These are phyloP conservation scores for Sequoia sempervirens DNA, from an alignment of 75 land plant species.

Conservation along the genomic window DNA sequence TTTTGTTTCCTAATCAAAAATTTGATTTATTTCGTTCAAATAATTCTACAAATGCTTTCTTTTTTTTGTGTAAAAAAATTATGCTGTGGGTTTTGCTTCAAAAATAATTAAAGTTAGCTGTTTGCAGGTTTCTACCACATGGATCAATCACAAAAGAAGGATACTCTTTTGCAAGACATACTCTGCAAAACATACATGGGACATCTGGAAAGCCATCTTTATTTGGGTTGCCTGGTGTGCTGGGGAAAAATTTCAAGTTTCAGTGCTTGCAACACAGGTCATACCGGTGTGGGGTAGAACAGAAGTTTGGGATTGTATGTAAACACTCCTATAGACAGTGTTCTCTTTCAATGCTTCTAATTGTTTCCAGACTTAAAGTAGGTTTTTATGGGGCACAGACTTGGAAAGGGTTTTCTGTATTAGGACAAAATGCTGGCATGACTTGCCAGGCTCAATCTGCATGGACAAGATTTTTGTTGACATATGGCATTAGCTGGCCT, in stretches of 20 bases:
- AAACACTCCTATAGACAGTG: not conserved
- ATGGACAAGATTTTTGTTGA: conserved; percentile 23
- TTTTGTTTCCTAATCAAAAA: not conserved
- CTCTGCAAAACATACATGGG: not conserved
- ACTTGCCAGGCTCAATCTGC: conserved; percentile 19
- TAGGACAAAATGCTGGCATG: not conserved
- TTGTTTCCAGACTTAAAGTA: not conserved
- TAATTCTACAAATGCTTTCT: not conserved
- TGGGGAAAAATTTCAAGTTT: not conserved
- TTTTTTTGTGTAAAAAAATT: not conserved
- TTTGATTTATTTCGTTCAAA: not conserved
- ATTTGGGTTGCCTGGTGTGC: not conserved
- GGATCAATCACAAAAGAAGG: conserved; percentile 1
- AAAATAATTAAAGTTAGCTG: not conserved
- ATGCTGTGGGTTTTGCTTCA: not conserved
- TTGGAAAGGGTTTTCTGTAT: not conserved
- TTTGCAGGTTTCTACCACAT: not conserved
- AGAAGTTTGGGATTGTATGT: not conserved
- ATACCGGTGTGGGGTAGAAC: conserved; percentile 4
- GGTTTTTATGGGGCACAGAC: conserved; percentile 1
- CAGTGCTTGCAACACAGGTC: not conserved
- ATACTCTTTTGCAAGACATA: not conserved
- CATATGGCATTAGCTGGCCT: conserved; percentile 10
- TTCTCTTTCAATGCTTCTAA: not conserved
- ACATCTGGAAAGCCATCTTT: not conserved